Evolutionary conservation across 305 asterid species (phyloP).

Genomic region (Fraxinus greggii): DNA sequence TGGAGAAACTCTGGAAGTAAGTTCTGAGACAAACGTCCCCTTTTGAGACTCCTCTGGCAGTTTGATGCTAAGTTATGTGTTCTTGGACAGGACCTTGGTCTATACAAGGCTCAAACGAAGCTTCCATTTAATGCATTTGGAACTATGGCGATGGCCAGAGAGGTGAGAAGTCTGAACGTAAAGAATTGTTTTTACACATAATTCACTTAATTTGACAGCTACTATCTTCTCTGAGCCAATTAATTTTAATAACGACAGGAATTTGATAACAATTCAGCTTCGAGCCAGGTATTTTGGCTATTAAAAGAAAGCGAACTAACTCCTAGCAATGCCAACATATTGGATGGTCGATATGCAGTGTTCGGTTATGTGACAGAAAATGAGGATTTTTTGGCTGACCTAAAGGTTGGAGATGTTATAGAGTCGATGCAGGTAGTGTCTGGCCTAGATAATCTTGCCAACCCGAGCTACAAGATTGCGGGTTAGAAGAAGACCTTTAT

Average conservation of each 20-base stretch:
- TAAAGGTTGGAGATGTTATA: conserved; percentile 93
- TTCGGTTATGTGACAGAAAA: conserved; percentile 84
- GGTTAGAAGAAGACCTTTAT: conserved; percentile 39
- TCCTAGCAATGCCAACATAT: conserved; percentile 94
- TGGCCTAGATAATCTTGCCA: conserved; percentile 86
- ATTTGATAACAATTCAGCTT: conserved; percentile 87
- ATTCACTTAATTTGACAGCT: neutral
- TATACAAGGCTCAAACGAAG: conserved; percentile 94
- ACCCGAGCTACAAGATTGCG: conserved; percentile 97
- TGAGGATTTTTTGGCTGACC: conserved; percentile 81
- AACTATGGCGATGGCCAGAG: conserved; percentile 99
- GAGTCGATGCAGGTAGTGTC: conserved; percentile 85
- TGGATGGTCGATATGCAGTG: conserved; percentile 92
- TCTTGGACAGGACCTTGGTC: conserved; percentile 76
- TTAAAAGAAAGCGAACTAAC: conserved; percentile 97
- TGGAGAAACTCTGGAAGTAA: conserved; percentile 90
- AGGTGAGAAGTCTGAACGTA: conserved; percentile 39
- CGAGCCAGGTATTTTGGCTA: conserved; percentile 98
- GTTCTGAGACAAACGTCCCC: conserved; percentile 19
- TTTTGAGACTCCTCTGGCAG: neutral
- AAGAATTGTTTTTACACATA: too few species aligned
- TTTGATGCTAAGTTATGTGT: neutral
- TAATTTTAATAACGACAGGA: conserved; percentile 45
- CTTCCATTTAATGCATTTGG: conserved; percentile 98
- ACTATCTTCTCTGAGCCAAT: conserved; percentile 18